phyloP scores from a whole-genome alignment of 2,329 filamentous ascomycete species.

The Huntiella savannae region DNA sequence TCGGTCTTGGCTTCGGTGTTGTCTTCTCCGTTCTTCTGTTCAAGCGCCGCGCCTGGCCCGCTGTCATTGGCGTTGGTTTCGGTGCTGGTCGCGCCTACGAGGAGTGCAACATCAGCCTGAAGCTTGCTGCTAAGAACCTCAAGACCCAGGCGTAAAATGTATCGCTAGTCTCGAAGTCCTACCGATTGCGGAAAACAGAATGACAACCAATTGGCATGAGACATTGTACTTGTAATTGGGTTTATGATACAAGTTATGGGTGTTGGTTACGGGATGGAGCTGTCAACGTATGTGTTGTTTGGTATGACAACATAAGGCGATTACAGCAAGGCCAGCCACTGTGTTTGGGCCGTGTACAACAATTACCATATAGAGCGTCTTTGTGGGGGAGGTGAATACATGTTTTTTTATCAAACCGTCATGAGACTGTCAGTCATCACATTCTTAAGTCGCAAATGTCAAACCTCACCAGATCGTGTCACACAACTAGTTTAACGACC shows the following conservation, averaged over 20 bases:
- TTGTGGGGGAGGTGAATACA: constrained; percentile 8
- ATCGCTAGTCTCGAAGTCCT: not conserved
- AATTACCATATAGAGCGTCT: constrained; percentile 11
- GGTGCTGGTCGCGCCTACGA: constrained; percentile 94
- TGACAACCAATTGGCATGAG: constrained; percentile 4
- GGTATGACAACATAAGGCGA: not conserved
- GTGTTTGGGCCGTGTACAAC: constrained; percentile 10
- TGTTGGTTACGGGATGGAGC: not conserved
- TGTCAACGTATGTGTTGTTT: not conserved
- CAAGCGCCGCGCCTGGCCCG: constrained; percentile 94
- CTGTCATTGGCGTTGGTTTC: constrained; percentile 85
- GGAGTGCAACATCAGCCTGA: constrained; percentile 76
- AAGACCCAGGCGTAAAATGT: constrained; percentile 24
- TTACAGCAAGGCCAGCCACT: not conserved
- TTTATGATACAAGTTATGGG: not conserved
- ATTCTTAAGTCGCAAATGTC: too few species aligned
- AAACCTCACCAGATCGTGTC: too few species aligned
- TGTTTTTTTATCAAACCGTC: too few species aligned
- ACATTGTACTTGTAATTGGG: constrained; percentile 7
- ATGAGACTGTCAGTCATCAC: too few species aligned
- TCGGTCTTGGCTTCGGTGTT: constrained; percentile 92
- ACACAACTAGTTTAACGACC: too few species aligned
- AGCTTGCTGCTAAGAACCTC: constrained; percentile 39
- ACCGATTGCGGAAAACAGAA: constrained; percentile 3
- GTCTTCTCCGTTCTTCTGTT: constrained; percentile 97